phyloP scores from a whole-genome alignment of 176 grass and related monocot genomes.

The Tillandsia leiboldiana region DNA sequence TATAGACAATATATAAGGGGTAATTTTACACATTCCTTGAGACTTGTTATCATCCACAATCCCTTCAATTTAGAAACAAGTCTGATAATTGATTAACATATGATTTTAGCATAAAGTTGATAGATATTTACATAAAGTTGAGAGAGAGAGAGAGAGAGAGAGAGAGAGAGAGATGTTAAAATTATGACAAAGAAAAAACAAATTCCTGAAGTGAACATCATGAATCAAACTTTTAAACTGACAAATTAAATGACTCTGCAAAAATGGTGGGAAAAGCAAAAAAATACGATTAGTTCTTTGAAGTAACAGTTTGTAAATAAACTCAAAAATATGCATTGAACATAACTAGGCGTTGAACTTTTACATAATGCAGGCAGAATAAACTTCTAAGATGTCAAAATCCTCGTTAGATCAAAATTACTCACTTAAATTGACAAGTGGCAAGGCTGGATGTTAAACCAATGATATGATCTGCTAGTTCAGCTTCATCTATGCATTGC shows the following conservation, averaged over 20 bases:
- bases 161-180: too few relatives aligned
- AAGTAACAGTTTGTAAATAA: not conserved
- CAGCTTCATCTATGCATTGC: slow-evolving; percentile 83
- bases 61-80: too few relatives aligned
- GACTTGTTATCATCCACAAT: too few relatives aligned
- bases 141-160: too few relatives aligned
- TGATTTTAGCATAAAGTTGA: too few relatives aligned
- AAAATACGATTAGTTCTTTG: not conserved
- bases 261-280: not conserved
- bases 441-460: slow-evolving; percentile 79
- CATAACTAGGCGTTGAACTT: not conserved
- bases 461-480: slow-evolving; percentile 81
- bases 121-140: too few relatives aligned
- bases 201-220: too few relatives aligned
- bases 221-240: too few relatives aligned
- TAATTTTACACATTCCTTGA: too few relatives aligned
- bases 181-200: too few relatives aligned
- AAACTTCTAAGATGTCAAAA: not conserved
- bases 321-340: not conserved
- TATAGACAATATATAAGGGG: too few relatives aligned
- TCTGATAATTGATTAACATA: too few relatives aligned
- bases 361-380: not conserved
- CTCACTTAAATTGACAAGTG: slow-evolving; percentile 64
- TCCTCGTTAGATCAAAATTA: not conserved
- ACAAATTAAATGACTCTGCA: not conserved